A percentile compares a stretch with the other conserved stretches of the same genome.
These are phyloP conservation scores for Solanum hybrid DNA, from an alignment of 305 asterid genomes.

Conservation along the genomic window DNA sequence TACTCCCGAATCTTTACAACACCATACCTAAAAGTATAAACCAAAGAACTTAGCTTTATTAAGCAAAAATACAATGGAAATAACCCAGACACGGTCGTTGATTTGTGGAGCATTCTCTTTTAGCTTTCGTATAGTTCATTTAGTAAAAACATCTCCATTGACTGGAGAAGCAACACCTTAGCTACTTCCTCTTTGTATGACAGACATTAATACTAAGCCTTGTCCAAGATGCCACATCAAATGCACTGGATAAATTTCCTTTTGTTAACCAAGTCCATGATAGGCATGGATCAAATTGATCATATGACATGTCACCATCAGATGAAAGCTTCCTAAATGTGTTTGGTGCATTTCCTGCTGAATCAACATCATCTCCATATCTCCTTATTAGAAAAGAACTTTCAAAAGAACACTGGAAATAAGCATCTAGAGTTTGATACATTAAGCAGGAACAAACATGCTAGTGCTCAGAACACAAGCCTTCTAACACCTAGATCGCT, in stretches of 20 bases:
- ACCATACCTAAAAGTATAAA: constrained; percentile 48
- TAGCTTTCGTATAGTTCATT: neutral
- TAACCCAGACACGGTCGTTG: neutral
- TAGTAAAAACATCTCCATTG: neutral
- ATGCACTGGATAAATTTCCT: neutral
- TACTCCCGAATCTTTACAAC: constrained; percentile 74
- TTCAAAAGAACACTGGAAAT: neutral
- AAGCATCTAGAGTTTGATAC: neutral
- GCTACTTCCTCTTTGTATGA: neutral
- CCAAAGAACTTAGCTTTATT: neutral
- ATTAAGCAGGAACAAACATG: neutral
- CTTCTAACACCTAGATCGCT: neutral
- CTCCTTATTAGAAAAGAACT: neutral
- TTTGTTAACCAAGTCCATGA: neutral
- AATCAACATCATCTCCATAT: neutral
- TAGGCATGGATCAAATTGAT: neutral
- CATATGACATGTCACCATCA: neutral
- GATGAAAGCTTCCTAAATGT: neutral
- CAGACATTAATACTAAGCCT: neutral
- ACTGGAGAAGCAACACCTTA: neutral
- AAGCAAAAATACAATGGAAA: neutral
- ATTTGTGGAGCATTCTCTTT: neutral
- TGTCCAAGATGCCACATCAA: neutral
- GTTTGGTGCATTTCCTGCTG: neutral
- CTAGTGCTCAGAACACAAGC: neutral